Evolutionary conservation across 2,329 filamentous ascomycete genomes (phyloP), one percentile per base, ranked within the genome.

Genomic region (Clonostachys sp.): DNA sequence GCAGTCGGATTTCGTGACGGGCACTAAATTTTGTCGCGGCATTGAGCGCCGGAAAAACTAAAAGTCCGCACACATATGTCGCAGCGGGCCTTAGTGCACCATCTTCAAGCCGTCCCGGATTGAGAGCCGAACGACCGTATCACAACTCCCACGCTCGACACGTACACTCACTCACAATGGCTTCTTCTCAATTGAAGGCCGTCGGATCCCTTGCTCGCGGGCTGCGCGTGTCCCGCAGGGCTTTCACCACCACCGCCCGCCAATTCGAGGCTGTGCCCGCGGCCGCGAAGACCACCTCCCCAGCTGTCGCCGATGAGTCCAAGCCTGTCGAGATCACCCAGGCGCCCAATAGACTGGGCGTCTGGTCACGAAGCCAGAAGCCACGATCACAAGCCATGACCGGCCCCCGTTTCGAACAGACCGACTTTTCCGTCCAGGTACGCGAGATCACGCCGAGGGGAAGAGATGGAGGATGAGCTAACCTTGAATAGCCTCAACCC

Each of bases 361-460:
- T 89, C 50, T 99, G 94, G 94, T 90, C 89, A 51, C 74, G 82
- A 62, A 95, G 83, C 72, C 94, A 99, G 78, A 82, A 83, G 68
- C 83, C 90, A 38, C 80, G 92, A 60, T 79, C 82, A 46, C 71
- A 83, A 67, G 94, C 91, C 46, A 99, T 99, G 92, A 83, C 84
- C 40, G 94, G 94, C 40, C 94, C 94, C 55, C 79, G 92, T 58
- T 99, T 99, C 62, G 94, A 99, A 77, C 92, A 97, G 82, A 97
- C 90, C 34, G 89, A 95, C 61, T 92, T 97, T 72, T 83, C 86
- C 58, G 73, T 86, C 56, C 94, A 99, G 88, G 92, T 96, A 75
- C 57, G 36, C 14, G 40, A 46, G 40, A 49, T 40, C 42, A 20
- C 47, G 10, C 44, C 48, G 50, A 56, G 63, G 56, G 17, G 20